Percentiles rank a stretch among this genome's conserved stretches.
These are phyloP conservation scores for Penicillium daleae DNA, from an alignment of 495 filamentous ascomycete genomes.

Conservation along the genomic window DNA sequence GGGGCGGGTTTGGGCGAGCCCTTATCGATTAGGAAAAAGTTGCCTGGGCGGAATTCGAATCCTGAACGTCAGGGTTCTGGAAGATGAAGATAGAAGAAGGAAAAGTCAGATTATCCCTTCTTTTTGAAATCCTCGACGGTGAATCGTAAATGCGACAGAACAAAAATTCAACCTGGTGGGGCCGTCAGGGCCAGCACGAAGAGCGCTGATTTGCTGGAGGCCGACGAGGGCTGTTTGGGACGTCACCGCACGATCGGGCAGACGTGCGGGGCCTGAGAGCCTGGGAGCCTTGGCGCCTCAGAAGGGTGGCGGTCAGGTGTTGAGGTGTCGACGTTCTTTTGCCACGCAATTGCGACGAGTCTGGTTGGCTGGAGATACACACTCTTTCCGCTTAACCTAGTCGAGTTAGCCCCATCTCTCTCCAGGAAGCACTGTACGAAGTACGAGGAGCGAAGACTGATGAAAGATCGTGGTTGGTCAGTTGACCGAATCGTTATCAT, in stretches of 20 bases:
- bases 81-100: conserved; percentile 1
- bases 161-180: conserved; percentile 44
- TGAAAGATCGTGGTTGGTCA: neutral
- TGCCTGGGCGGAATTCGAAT: conserved; percentile 12
- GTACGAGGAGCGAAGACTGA: neutral
- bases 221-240: conserved; percentile 25
- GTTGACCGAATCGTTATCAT: neutral
- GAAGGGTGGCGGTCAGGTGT: neutral
- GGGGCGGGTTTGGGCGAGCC: conserved; percentile 36
- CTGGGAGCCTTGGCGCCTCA: conserved; percentile 7
- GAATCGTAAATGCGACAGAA: conserved; percentile 8
- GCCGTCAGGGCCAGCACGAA: conserved; percentile 6
- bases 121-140: conserved; percentile 6
- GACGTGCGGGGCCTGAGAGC: neutral
- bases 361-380: conserved; percentile 9
- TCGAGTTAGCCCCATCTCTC: neutral
- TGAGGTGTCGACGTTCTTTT: conserved; percentile 20
- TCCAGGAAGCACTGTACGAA: neutral
- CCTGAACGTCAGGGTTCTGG: conserved; percentile 9
- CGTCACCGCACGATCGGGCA: conserved; percentile 29
- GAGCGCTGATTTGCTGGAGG: conserved; percentile 32
- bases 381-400: neutral
- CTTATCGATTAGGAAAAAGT: conserved; percentile 47
- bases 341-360: conserved; percentile 13
- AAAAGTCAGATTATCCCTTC: neutral